phyloP scores from a whole-genome alignment of 805 yeast species.

The Wickerhamiella dianesei region DNA sequence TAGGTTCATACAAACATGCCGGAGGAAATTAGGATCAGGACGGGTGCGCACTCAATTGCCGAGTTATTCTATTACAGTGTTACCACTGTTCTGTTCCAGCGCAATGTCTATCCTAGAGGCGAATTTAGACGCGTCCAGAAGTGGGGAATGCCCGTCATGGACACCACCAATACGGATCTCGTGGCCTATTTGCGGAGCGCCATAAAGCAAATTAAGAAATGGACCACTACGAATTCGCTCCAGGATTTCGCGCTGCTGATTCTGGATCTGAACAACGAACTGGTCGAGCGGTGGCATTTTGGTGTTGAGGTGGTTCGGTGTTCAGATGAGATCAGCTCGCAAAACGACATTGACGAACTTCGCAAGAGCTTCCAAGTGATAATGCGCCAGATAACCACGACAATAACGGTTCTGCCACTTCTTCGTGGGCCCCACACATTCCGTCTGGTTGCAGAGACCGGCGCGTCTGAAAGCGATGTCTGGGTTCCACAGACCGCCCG shows the following conservation, averaged over 20 bases:
- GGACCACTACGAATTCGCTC: constrained; percentile 62
- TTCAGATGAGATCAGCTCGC: constrained; percentile 12
- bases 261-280: constrained; percentile 50
- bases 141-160: constrained; percentile 63
- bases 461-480: constrained; percentile 39
- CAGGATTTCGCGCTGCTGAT: constrained; percentile 58
- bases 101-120: constrained; percentile 81
- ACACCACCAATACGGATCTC: constrained; percentile 64
- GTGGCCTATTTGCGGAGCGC: constrained; percentile 52
- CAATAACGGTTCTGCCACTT: constrained; percentile 73
- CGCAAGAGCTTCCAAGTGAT: constrained; percentile 73
- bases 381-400: constrained; percentile 77
- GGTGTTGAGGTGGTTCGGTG: constrained; percentile 29
- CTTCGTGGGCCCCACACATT: constrained; percentile 58
- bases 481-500: constrained; percentile 78
- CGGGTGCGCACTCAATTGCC: constrained; percentile 20
- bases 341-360: constrained; percentile 29
- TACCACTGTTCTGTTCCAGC: constrained; percentile 68
- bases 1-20: neutral
- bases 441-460: constrained; percentile 57
- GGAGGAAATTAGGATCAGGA: neutral
- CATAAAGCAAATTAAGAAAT: constrained; percentile 52
- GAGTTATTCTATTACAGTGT: constrained; percentile 78
- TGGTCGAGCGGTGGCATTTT: constrained; percentile 81
- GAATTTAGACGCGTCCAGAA: constrained; percentile 67